A percentile compares a stretch with the other conserved stretches of the same genome.
Evolutionary conservation across 306 rosid genomes (phyloP).

Genomic region (Ochetophila trinervis): DNA sequence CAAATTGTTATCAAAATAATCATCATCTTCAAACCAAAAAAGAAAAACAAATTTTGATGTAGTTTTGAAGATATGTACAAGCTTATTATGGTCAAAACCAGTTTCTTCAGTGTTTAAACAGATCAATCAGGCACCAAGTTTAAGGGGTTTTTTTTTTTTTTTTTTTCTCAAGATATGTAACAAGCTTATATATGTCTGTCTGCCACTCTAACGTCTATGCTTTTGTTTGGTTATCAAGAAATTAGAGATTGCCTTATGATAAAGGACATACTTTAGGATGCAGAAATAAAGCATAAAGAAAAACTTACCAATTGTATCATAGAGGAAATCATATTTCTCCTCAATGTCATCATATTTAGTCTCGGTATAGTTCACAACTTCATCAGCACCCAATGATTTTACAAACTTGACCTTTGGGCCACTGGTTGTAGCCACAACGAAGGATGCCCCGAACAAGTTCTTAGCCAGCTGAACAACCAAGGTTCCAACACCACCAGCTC

Average conservation of each 20-base stretch:
- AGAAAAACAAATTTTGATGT: neutral
- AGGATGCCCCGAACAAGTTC: conserved; percentile 37
- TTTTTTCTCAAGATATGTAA: too few relatives aligned
- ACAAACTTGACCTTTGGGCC: conserved; percentile 40
- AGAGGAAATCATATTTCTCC: conserved; percentile 36
- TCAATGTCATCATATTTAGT: conserved; percentile 32
- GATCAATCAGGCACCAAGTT: too few relatives aligned
- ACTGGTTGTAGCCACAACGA: conserved; percentile 37
- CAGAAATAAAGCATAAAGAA: neutral
- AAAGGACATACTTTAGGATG: too few relatives aligned
- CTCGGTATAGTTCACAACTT: conserved; percentile 35
- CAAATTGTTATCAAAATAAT: neutral
- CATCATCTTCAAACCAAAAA: neutral
- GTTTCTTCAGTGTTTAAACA: too few relatives aligned
- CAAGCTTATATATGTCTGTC: too few relatives aligned
- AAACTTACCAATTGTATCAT: conserved; percentile 38
- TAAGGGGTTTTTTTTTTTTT: too few relatives aligned
- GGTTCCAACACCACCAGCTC: conserved; percentile 50
- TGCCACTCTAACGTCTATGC: too few relatives aligned
- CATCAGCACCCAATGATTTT: conserved; percentile 37
- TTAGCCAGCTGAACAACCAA: conserved; percentile 43
- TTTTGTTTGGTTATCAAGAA: too few relatives aligned
- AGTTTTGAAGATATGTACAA: too few relatives aligned
- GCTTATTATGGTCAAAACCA: too few relatives aligned
- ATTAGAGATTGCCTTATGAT: too few relatives aligned